Conservation (phyloP, 1,284 basidiomycete species). For the Coniophora puteana region DNA sequence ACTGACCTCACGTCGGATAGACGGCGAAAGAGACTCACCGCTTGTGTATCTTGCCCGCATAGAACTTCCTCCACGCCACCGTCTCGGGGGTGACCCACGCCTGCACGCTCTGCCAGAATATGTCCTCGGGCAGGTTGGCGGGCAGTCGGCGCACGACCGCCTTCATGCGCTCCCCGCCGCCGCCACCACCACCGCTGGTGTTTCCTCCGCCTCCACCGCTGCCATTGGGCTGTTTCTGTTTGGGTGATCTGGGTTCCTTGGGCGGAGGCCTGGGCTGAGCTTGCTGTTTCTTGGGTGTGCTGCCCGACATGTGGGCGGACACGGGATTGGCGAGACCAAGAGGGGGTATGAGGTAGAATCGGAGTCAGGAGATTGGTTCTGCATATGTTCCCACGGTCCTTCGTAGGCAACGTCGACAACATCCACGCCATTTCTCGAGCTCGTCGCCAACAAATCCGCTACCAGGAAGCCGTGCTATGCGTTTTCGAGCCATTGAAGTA, state of each 20-base stretch:
- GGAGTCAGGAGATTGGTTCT: too few relatives aligned
- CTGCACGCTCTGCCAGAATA: slow-evolving; percentile 92
- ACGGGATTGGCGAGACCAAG: too few relatives aligned
- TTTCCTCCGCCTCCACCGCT: neutral
- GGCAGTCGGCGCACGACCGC: slow-evolving; percentile 87
- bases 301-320: too few relatives aligned
- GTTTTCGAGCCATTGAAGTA: too few relatives aligned
- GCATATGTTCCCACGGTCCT: too few relatives aligned
- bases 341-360: too few relatives aligned
- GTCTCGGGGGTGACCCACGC: slow-evolving; percentile 81
- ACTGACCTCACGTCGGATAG: neutral
- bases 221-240: too few relatives aligned
- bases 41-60: slow-evolving; percentile 68
- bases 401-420: too few relatives aligned
- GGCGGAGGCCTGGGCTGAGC: slow-evolving; percentile 16
- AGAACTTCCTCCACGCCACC: slow-evolving; percentile 63
- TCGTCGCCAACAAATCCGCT: too few relatives aligned
- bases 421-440: too few relatives aligned
- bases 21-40: slow-evolving; percentile 43
- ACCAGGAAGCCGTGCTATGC: too few relatives aligned
- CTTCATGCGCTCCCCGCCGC: slow-evolving; percentile 71
- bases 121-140: slow-evolving; percentile 85
- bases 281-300: slow-evolving; percentile 7
- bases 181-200: too few relatives aligned
- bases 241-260: slow-evolving; percentile 15